phyloP scores from a whole-genome alignment of 768 basidiomycete genomes.

The Calocybe cyanea region DNA sequence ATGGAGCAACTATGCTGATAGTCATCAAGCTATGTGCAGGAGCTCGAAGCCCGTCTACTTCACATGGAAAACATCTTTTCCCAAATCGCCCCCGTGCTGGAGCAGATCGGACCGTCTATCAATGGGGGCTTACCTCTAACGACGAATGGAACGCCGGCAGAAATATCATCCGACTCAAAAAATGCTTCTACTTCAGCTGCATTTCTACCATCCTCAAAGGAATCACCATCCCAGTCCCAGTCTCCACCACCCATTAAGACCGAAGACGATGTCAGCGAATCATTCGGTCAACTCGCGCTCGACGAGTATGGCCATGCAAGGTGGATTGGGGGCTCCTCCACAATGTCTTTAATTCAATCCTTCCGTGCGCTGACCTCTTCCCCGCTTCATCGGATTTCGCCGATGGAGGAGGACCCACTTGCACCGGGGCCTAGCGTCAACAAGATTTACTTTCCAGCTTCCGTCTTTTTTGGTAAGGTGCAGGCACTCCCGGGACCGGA shows the following conservation, averaged over 20 bases:
- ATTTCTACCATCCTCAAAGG: slow-evolving; percentile 34
- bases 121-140: slow-evolving; percentile 34
- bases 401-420: slow-evolving; percentile 79
- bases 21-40: slow-evolving; percentile 75
- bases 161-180: slow-evolving; percentile 31
- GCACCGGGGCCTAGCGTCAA: slow-evolving; percentile 78
- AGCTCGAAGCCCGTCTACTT: slow-evolving; percentile 80
- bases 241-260: slow-evolving; percentile 47
- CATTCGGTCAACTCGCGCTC: slow-evolving; percentile 82
- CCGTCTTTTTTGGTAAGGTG: slow-evolving; percentile 84
- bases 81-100: slow-evolving; percentile 76
- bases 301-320: slow-evolving; percentile 89
- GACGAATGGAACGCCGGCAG: slow-evolving; percentile 24
- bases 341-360: slow-evolving; percentile 89
- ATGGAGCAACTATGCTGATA: slow-evolving; percentile 11
- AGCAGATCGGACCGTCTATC: slow-evolving; percentile 60
- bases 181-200: slow-evolving; percentile 32
- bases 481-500: slow-evolving; percentile 78
- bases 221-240: slow-evolving; percentile 30
- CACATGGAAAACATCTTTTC: slow-evolving; percentile 87
- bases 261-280: slow-evolving; percentile 78
- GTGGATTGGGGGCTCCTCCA: slow-evolving; percentile 90
- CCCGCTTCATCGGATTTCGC: slow-evolving; percentile 73
- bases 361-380: slow-evolving; percentile 75
- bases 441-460: slow-evolving; percentile 84